Evolutionary conservation across 768 basidiomycete species (phyloP).

Genomic region (Lyophyllum shimeji): DNA sequence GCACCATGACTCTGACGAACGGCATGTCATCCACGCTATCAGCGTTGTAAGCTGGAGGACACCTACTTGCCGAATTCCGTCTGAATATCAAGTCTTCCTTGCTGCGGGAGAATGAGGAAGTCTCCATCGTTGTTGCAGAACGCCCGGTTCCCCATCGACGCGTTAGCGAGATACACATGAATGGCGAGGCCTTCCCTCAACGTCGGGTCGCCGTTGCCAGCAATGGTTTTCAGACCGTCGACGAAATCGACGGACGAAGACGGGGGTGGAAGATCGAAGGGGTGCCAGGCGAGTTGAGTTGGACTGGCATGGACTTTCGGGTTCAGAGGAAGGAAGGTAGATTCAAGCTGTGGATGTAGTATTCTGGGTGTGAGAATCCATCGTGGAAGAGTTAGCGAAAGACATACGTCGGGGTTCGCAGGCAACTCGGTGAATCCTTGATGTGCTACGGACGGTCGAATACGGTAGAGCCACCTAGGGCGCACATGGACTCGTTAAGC

Average conservation of each 20-base stretch:
- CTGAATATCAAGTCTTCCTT: slow-evolving; percentile 65
- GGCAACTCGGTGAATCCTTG: slow-evolving; percentile 56
- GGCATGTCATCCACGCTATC: not conserved
- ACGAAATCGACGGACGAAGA: slow-evolving; percentile 50
- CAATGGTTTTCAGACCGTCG: slow-evolving; percentile 60
- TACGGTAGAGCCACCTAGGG: slow-evolving; percentile 62
- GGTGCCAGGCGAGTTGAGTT: slow-evolving; percentile 67
- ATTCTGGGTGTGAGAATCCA: not conserved
- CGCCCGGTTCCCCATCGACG: slow-evolving; percentile 59
- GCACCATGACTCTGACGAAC: slow-evolving; percentile 50
- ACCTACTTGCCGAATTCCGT: slow-evolving; percentile 67
- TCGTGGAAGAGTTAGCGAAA: not conserved
- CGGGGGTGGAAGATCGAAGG: slow-evolving; percentile 51
- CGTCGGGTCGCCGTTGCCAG: slow-evolving; percentile 63
- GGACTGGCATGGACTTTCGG: slow-evolving; percentile 60
- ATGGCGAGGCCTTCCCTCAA: slow-evolving; percentile 64
- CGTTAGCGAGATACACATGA: slow-evolving; percentile 60
- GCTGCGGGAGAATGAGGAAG: slow-evolving; percentile 64
- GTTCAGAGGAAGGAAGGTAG: slow-evolving; percentile 59
- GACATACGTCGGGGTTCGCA: slow-evolving; percentile 57
- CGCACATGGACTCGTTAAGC: not conserved
- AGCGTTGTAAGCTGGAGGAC: not conserved
- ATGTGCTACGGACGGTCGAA: slow-evolving; percentile 68
- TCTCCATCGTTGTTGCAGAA: slow-evolving; percentile 67
- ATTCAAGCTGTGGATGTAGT: slow-evolving; percentile 47